Evolutionary conservation across 164 flowering plant genomes (phyloP), one percentile per base, ranked within the genome.

Genomic region (Magnolia sinica): DNA sequence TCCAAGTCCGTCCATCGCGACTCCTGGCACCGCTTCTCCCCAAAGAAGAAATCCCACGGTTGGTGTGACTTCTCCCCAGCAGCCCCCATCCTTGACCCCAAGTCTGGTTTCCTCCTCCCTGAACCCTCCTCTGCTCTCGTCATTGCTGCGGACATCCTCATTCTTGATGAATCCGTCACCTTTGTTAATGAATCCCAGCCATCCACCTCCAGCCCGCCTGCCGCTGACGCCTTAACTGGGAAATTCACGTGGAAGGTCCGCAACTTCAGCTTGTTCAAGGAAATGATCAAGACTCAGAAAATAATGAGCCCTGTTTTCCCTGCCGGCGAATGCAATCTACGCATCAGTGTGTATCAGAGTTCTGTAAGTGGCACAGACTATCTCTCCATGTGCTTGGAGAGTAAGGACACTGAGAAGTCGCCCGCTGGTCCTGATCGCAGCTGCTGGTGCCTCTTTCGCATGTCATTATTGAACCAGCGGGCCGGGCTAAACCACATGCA

Each of bases 401-500:
- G 98, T 76, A 93, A 95, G 84, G 99, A 95, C 72, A 90, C 95
- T 0, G 98, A 93, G 84, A 93, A 93, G 68, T 77, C 88, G 0
- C 71, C 45, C 11, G 67, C 49, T 11, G 50, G 50, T 50, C 31
- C 71, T 50, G 71, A 68, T 50, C 71, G 71, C 71, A 68, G 71
- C 71, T 93, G 99, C 76, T 95, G 99, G 99, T 95, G 98, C 83
- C 86, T 95, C 87, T 95, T 95, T 74, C 81, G 99, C 58, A 93
- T 95, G 98, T 95, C 98, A 0, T 96, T 89, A 70, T 84, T 93
- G 92, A 93, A 92, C 79, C 97, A 93, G 85, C 90, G 87, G 79
- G 91, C 89, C 0, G 97, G 98, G 70, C 83, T 83, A 13, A 95
- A 87, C 78, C 98, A 93, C 69, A 87, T 91, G 87, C 99, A 93